Evolutionary conservation across 2,329 filamentous ascomycete genomes (phyloP).

Genomic region (Pseudocercospora pini-densiflorae): DNA sequence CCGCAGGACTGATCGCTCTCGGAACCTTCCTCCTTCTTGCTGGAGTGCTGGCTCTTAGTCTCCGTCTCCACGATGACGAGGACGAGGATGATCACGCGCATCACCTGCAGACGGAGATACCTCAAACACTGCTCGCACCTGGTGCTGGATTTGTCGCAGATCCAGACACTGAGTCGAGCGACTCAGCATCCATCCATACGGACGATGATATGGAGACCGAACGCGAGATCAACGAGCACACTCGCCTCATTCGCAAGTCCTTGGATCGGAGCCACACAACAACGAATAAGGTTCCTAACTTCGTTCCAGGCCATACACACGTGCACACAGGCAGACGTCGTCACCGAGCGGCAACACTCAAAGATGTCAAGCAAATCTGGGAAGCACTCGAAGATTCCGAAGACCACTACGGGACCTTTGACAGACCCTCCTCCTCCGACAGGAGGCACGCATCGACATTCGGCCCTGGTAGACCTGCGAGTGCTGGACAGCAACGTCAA

Average conservation of each 20-base stretch:
- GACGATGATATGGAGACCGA: slow-evolving; percentile 31
- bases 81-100: slow-evolving; percentile 58
- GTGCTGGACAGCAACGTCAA: slow-evolving; percentile 23
- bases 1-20: slow-evolving; percentile 80
- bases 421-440: slow-evolving; percentile 7
- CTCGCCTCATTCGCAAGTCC: slow-evolving; percentile 28
- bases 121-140: slow-evolving; percentile 74
- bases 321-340: slow-evolving; percentile 29
- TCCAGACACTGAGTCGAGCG: slow-evolving; percentile 35
- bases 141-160: slow-evolving; percentile 67
- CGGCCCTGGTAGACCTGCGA: slow-evolving; percentile 13
- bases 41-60: slow-evolving; percentile 89
- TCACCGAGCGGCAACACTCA: slow-evolving; percentile 39
- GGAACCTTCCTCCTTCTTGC: slow-evolving; percentile 84
- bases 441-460: not conserved
- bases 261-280: slow-evolving; percentile 22
- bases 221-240: slow-evolving; percentile 28
- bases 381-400: slow-evolving; percentile 36
- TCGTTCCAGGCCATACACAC: slow-evolving; percentile 16
- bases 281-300: slow-evolving; percentile 19
- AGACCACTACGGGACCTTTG: slow-evolving; percentile 34
- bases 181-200: slow-evolving; percentile 29
- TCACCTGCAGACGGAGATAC: slow-evolving; percentile 39
- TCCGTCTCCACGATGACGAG: slow-evolving; percentile 80
- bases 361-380: slow-evolving; percentile 40